Percentiles rank a stretch among this genome's conserved stretches.
phyloP scores from a whole-genome alignment of 306 rosid species.

The Begonia masoniana region DNA sequence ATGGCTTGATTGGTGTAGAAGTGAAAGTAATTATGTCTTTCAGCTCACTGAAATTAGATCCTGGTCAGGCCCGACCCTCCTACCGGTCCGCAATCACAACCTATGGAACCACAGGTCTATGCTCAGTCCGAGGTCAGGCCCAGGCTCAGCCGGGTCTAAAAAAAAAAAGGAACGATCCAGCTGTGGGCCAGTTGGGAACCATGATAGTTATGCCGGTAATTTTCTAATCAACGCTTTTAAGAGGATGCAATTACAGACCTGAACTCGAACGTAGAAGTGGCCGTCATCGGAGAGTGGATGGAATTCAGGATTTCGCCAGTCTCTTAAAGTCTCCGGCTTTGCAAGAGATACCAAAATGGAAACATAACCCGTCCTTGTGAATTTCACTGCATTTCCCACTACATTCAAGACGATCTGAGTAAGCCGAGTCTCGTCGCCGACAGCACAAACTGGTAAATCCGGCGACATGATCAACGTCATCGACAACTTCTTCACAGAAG shows the following conservation, averaged over 20 bases:
- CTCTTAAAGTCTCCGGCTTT: constrained; percentile 63
- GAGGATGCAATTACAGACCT: constrained; percentile 21
- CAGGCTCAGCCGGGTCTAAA: too few relatives aligned
- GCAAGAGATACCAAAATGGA: constrained; percentile 64
- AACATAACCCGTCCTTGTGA: constrained; percentile 72
- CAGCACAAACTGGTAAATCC: constrained; percentile 57
- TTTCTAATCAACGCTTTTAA: background rate
- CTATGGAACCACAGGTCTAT: background rate
- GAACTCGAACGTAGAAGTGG: constrained; percentile 58
- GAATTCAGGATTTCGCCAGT: constrained; percentile 66
- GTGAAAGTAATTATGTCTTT: background rate
- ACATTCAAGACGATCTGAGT: constrained; percentile 64
- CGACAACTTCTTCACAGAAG: constrained; percentile 66
- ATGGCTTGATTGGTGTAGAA: background rate
- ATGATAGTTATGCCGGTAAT: background rate
- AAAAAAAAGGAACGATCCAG: background rate
- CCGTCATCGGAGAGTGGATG: constrained; percentile 51
- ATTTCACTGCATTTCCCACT: constrained; percentile 83
- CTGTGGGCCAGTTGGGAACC: background rate
- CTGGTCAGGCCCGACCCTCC: too few relatives aligned
- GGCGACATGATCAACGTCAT: constrained; percentile 61
- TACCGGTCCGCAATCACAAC: too few relatives aligned
- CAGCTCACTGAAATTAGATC: too few relatives aligned
- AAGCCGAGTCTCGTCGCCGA: constrained; percentile 77
- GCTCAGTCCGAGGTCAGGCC: too few relatives aligned